A percentile compares a stretch with the other conserved stretches of the same genome.
phyloP scores from a whole-genome alignment of 768 basidiomycete genomes.

The Amanita jacksonii region DNA sequence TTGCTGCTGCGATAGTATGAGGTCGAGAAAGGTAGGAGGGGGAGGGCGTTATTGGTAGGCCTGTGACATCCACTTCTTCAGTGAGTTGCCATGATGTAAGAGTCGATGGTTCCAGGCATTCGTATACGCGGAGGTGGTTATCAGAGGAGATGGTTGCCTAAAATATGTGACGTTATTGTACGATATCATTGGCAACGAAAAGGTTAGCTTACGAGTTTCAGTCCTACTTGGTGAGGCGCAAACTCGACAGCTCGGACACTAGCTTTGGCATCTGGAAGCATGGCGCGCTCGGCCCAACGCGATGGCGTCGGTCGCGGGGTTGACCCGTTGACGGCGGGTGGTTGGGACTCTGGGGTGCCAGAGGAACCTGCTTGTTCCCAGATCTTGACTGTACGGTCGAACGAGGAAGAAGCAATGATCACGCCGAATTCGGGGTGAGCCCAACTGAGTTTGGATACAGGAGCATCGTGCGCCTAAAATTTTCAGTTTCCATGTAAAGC shows the following conservation, averaged over 20 bases:
- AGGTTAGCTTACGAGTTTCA: constrained; percentile 61
- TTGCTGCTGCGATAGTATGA: constrained; percentile 54
- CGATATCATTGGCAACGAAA: not conserved
- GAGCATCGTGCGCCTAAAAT: constrained; percentile 85
- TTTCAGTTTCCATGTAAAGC: not conserved
- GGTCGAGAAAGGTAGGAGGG: constrained; percentile 33
- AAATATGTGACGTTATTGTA: not conserved
- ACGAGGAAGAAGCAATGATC: constrained; percentile 78
- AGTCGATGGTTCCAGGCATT: constrained; percentile 72
- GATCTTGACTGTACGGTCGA: constrained; percentile 87
- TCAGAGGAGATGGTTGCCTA: constrained; percentile 88
- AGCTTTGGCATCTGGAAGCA: constrained; percentile 76
- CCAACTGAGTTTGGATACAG: constrained; percentile 78
- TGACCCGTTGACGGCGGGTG: constrained; percentile 18
- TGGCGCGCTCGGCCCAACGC: constrained; percentile 67
- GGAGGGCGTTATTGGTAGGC: constrained; percentile 36
- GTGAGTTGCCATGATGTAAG: constrained; percentile 66
- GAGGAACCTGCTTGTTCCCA: constrained; percentile 61
- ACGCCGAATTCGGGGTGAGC: constrained; percentile 90
- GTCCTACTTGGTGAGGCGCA: constrained; percentile 76
- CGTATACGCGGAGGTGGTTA: constrained; percentile 81
- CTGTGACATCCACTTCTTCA: constrained; percentile 67
- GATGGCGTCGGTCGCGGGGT: constrained; percentile 23
- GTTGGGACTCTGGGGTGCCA: constrained; percentile 19
- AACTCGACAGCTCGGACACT: constrained; percentile 85